Conservation (phyloP, 805 yeast species). For the Teunomyces gatunensis region DNA sequence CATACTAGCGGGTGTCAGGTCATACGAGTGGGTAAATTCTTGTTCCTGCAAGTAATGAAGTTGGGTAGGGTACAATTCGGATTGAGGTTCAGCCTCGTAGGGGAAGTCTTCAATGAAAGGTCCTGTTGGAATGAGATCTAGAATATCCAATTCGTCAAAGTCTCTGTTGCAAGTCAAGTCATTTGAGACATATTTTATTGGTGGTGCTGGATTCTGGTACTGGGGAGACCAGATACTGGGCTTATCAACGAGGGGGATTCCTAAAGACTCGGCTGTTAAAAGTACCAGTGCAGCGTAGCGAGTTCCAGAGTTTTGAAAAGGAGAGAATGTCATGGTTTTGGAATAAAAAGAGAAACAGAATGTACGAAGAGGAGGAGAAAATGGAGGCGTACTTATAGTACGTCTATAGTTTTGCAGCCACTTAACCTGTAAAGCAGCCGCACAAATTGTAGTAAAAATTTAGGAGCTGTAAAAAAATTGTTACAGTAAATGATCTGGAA, state of each 20-base stretch:
- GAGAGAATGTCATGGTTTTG: not conserved
- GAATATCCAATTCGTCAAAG: slow-evolving; percentile 3
- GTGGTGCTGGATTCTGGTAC: not conserved
- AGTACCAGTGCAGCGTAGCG: slow-evolving; percentile 9
- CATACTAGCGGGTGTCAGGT: not conserved
- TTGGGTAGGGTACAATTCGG: not conserved
- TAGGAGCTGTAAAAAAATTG: not conserved
- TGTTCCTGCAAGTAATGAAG: not conserved
- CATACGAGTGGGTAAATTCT: not conserved
- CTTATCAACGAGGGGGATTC: not conserved
- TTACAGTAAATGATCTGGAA: not conserved
- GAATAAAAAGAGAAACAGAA: not conserved
- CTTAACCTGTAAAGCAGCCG: slow-evolving; percentile 3
- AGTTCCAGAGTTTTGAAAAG: not conserved
- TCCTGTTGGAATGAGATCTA: slow-evolving; percentile 1
- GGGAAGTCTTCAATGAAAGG: not conserved
- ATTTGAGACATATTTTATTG: not conserved
- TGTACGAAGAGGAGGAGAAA: not conserved
- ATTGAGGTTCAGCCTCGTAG: not conserved
- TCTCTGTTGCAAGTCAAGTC: slow-evolving; percentile 1
- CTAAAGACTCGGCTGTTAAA: slow-evolving; percentile 6
- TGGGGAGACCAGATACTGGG: not conserved
- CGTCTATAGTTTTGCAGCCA: slow-evolving; percentile 4
- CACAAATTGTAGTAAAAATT: too few relatives aligned
- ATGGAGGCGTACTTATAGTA: not conserved